Conservation (phyloP, 805 yeast genomes). For the Candida lessepsii region DNA sequence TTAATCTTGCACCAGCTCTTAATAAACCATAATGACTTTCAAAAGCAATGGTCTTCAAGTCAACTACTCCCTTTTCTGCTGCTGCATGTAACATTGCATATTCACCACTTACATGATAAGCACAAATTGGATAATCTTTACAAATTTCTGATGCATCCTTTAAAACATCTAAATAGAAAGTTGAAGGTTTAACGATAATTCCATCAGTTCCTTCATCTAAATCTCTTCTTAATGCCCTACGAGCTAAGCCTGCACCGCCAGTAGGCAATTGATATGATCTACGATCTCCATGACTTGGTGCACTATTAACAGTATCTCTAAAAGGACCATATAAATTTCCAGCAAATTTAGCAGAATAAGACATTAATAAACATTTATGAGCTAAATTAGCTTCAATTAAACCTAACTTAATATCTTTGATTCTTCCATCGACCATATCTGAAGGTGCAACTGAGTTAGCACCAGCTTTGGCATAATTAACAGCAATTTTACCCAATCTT, state of each 20-base stretch:
- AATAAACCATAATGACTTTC: conserved; percentile 89
- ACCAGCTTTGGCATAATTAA: conserved; percentile 92
- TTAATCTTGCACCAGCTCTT: conserved; percentile 92
- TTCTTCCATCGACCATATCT: conserved; percentile 96
- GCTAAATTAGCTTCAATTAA: conserved; percentile 79
- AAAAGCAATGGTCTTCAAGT: conserved; percentile 75
- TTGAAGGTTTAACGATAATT: conserved; percentile 91
- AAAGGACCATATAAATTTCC: conserved; percentile 95
- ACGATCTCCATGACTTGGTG: conserved; percentile 89
- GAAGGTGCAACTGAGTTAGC: conserved; percentile 95
- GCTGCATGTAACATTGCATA: conserved; percentile 98
- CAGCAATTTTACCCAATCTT: conserved; percentile 92
- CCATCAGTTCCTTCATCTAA: conserved; percentile 94
- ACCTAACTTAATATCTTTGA: conserved; percentile 82
- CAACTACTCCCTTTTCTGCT: conserved; percentile 91
- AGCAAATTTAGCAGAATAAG: conserved; percentile 91
- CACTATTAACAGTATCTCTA: conserved; percentile 94
- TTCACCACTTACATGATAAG: conserved; percentile 97
- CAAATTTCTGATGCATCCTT: conserved; percentile 84
- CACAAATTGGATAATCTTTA: conserved; percentile 82
- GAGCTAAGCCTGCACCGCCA: conserved; percentile 90
- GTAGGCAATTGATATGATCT: conserved; percentile 91
- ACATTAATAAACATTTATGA: conserved; percentile 84
- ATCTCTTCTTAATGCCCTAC: conserved; percentile 86
- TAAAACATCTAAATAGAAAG: conserved; percentile 90